These are phyloP conservation scores for Ceratobasidium sp. DNA, from an alignment of 1,284 basidiomycete genomes.

Conservation along the genomic window DNA sequence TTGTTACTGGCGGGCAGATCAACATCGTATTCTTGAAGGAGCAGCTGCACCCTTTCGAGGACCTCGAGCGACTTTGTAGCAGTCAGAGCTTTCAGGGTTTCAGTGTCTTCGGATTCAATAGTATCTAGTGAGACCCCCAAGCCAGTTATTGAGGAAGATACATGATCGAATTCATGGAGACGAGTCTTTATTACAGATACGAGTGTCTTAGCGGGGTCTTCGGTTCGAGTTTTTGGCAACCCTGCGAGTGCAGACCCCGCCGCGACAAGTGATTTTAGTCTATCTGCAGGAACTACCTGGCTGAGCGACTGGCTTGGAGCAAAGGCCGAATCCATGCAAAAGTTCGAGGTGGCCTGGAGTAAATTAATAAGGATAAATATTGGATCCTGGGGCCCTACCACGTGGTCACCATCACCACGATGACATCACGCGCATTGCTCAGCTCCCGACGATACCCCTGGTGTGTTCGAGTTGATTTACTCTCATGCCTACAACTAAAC, in stretches of 20 bases:
- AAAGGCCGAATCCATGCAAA: background rate
- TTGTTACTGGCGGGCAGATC: constrained; percentile 46
- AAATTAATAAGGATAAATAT: background rate
- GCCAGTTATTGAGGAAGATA: background rate
- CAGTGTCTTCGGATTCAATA: constrained; percentile 7
- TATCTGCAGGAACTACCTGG: constrained; percentile 7
- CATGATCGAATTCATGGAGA: constrained; percentile 31
- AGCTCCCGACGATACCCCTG: constrained; percentile 1
- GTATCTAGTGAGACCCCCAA: background rate
- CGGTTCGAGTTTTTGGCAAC: background rate
- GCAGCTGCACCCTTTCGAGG: constrained; percentile 63
- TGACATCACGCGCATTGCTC: constrained; percentile 37
- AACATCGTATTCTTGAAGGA: constrained; percentile 55
- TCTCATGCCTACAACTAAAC: background rate
- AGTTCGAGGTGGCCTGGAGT: background rate
- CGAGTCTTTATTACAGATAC: constrained; percentile 6
- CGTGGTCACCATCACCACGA: constrained; percentile 29
- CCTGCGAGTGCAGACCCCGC: constrained; percentile 26
- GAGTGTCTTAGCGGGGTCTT: constrained; percentile 29
- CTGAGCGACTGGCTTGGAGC: background rate
- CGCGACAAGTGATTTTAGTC: constrained; percentile 17
- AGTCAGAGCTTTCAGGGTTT: constrained; percentile 60
- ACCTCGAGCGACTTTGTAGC: constrained; percentile 67
- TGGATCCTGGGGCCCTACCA: constrained; percentile 7
- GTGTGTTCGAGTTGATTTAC: background rate